Percentiles rank a stretch among this genome's conserved stretches.
phyloP scores from a whole-genome alignment of 2,329 filamentous ascomycete genomes.

The Pyrenochaeta sp. region DNA sequence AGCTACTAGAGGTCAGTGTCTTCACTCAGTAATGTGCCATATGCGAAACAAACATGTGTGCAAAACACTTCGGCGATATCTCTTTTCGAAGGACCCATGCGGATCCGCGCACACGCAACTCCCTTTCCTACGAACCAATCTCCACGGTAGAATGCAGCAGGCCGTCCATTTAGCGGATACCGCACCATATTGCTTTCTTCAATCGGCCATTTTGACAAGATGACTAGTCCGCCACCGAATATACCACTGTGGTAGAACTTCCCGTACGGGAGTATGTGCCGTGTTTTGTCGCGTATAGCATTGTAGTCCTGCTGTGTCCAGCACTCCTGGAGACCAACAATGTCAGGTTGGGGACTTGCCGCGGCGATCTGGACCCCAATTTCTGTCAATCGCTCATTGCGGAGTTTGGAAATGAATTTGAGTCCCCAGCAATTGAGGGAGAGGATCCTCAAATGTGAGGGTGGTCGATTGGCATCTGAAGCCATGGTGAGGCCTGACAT shows the following conservation, averaged over 20 bases:
- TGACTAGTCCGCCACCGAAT: slow-evolving; percentile 88
- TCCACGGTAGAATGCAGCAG: slow-evolving; percentile 91
- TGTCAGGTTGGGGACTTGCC: slow-evolving; percentile 74
- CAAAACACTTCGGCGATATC: slow-evolving; percentile 89
- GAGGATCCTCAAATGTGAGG: slow-evolving; percentile 74
- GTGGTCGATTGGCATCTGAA: slow-evolving; percentile 28
- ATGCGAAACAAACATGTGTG: slow-evolving; percentile 70
- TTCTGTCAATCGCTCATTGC: slow-evolving; percentile 78
- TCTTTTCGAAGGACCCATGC: slow-evolving; percentile 69
- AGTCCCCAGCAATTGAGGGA: slow-evolving; percentile 98
- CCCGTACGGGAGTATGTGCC: slow-evolving; percentile 79
- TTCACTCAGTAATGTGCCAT: not conserved
- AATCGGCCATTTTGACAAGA: slow-evolving; percentile 91
- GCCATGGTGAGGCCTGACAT: slow-evolving; percentile 25
- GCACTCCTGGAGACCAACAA: slow-evolving; percentile 94
- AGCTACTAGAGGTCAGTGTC: slow-evolving; percentile 60
- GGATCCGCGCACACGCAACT: slow-evolving; percentile 81
- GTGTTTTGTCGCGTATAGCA: slow-evolving; percentile 76
- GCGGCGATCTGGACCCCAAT: slow-evolving; percentile 82
- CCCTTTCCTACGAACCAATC: slow-evolving; percentile 98
- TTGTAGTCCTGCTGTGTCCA: slow-evolving; percentile 88
- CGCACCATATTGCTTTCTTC: slow-evolving; percentile 84
- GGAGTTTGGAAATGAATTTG: slow-evolving; percentile 82
- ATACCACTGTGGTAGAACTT: slow-evolving; percentile 94
- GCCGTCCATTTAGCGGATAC: slow-evolving; percentile 92